These are phyloP conservation scores for Oldenlandia corymbosa DNA, from an alignment of 257 asterid genomes.

Conservation along the genomic window DNA sequence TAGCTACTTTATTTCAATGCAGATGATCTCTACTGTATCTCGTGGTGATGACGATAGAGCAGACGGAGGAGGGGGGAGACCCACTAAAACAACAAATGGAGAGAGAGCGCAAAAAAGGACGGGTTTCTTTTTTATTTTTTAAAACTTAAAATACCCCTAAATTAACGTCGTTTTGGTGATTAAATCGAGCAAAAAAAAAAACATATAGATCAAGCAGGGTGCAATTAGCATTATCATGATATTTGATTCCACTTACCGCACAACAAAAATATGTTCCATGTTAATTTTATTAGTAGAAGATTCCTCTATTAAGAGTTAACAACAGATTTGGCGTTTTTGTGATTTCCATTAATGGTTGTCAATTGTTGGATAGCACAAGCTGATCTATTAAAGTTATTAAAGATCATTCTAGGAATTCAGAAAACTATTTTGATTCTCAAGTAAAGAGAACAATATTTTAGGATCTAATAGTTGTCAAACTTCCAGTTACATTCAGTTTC, in stretches of 20 bases:
- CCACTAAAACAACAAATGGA: too few relatives aligned
- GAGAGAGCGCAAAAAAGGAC: too few relatives aligned
- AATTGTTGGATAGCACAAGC: background rate
- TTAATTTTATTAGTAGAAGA: background rate
- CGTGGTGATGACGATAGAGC: too few relatives aligned
- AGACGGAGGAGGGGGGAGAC: too few relatives aligned
- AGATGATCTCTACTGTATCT: background rate
- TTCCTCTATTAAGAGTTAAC: background rate
- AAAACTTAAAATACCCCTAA: too few relatives aligned
- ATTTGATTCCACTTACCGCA: background rate
- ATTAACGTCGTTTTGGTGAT: too few relatives aligned
- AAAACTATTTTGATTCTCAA: too few relatives aligned
- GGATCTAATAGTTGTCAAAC: too few relatives aligned
- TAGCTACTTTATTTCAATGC: background rate
- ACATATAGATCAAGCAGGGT: background rate
- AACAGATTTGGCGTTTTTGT: background rate
- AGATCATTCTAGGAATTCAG: background rate
- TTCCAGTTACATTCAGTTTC: too few relatives aligned
- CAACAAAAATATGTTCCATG: background rate
- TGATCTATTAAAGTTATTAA: background rate
- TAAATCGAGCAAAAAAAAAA: too few relatives aligned
- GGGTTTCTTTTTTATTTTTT: too few relatives aligned
- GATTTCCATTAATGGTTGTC: too few relatives aligned
- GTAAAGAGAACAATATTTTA: background rate
- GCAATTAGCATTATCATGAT: background rate